phyloP scores from a whole-genome alignment of 169 alveolate species.

The Plasmodium cynomolgi region DNA sequence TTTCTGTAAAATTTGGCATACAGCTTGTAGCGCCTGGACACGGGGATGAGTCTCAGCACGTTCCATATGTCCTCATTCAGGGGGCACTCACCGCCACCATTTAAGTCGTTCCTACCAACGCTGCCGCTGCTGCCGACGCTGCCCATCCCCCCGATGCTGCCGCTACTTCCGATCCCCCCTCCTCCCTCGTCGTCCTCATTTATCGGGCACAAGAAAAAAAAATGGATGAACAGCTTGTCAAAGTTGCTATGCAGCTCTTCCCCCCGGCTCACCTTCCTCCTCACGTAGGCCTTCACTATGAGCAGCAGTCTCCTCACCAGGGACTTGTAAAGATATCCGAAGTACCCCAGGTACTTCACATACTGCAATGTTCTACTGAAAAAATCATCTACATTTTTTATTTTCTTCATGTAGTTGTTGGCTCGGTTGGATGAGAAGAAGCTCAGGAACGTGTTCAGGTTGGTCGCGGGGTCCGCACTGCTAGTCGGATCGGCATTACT shows the following conservation, averaged over 20 bases:
- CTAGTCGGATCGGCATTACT: background rate
- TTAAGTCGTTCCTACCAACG: background rate
- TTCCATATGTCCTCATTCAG: slow-evolving; percentile 31
- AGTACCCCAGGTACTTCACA: slow-evolving; percentile 35
- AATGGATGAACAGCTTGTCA: slow-evolving; percentile 13
- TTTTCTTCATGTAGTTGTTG: slow-evolving; percentile 18
- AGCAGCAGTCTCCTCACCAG: background rate
- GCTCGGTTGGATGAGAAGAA: background rate
- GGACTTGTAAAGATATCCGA: slow-evolving; percentile 13
- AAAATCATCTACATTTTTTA: slow-evolving; percentile 21
- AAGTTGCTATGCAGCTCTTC: slow-evolving; percentile 12
- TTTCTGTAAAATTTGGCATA: slow-evolving; percentile 22
- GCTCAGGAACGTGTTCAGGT: background rate
- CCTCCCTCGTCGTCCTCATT: slow-evolving; percentile 21
- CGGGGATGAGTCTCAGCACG: slow-evolving; percentile 16
- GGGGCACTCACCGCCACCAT: background rate
- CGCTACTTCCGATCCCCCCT: too few species aligned
- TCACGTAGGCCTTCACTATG: slow-evolving; percentile 2
- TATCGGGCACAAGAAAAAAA: slow-evolving; percentile 9
- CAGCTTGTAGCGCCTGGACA: slow-evolving; percentile 33
- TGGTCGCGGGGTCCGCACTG: background rate
- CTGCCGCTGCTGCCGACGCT: too few species aligned
- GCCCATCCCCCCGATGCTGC: too few species aligned
- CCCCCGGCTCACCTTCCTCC: background rate
- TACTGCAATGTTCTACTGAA: background rate